These are phyloP conservation scores for Starmerella davenportii DNA, from an alignment of 805 yeast species.

Conservation along the genomic window DNA sequence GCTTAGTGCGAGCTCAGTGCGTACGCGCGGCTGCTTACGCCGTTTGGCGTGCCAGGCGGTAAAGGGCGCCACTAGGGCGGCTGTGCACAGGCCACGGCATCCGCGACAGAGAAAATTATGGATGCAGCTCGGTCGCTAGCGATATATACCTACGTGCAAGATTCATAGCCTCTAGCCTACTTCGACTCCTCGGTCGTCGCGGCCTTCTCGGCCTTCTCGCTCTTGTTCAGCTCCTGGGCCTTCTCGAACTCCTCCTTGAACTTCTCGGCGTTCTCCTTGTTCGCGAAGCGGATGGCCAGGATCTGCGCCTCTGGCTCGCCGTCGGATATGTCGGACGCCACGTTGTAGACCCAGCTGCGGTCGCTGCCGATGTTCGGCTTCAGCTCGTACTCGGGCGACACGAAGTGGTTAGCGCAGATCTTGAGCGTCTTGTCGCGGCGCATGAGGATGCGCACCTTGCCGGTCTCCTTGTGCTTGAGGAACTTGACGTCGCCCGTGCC, in stretches of 20 bases:
- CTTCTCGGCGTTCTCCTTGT: conserved; percentile 58
- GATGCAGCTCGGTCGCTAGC: too few species aligned
- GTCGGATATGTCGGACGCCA: conserved; percentile 85
- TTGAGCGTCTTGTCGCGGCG: conserved; percentile 97
- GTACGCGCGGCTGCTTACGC: too few species aligned
- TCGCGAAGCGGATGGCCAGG: conserved; percentile 77
- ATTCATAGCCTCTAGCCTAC: too few species aligned
- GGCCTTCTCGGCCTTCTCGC: conserved; percentile 9
- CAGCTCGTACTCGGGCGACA: conserved; percentile 52
- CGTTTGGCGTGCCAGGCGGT: too few species aligned
- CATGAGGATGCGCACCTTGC: conserved; percentile 83
- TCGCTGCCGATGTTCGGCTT: conserved; percentile 92
- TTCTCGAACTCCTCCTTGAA: conserved; percentile 83
- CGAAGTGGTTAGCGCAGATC: conserved; percentile 93
- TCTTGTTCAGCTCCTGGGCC: conserved; percentile 57
- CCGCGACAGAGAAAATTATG: too few species aligned
- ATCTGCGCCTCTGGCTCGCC: conserved; percentile 94
- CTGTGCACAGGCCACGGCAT: too few species aligned
- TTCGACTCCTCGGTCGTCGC: background rate
- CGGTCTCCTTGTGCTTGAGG: conserved; percentile 66
- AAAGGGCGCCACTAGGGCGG: too few species aligned
- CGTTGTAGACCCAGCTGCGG: conserved; percentile 95
- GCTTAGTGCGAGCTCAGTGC: too few species aligned
- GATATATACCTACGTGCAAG: too few species aligned
- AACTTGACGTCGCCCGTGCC: conserved; percentile 97